phyloP scores from a whole-genome alignment of 176 grass and related monocot species.

The Themeda triandra region DNA sequence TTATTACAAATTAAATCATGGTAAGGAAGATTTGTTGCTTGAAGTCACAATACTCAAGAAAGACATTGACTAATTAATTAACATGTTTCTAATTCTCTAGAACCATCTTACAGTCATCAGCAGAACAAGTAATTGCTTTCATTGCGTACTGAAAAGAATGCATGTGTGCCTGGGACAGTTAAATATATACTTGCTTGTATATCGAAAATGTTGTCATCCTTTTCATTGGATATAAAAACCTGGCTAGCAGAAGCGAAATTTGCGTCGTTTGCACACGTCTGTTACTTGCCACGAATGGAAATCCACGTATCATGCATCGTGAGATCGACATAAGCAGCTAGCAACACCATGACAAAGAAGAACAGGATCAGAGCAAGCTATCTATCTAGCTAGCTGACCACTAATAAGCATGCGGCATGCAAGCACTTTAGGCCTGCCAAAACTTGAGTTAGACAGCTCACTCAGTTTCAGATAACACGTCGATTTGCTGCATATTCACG shows the following conservation, averaged over 20 bases:
- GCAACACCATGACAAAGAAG: background rate
- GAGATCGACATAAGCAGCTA: background rate
- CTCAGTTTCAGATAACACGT: background rate
- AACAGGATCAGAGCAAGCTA: background rate
- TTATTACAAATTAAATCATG: background rate
- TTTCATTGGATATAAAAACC: background rate
- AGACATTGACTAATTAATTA: background rate
- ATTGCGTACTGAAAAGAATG: background rate
- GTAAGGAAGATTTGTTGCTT: background rate
- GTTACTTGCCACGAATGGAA: slow-evolving; percentile 4
- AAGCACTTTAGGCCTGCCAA: background rate
- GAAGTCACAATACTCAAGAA: background rate
- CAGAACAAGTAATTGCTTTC: background rate
- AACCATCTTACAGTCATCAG: slow-evolving; percentile 19
- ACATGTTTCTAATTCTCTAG: background rate
- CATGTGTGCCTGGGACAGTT: background rate
- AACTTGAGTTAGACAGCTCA: background rate
- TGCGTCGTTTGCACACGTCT: background rate
- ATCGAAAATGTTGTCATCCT: background rate
- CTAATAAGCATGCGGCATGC: background rate
- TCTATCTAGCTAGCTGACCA: background rate
- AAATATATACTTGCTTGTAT: background rate
- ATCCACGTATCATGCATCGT: slow-evolving; percentile 13
- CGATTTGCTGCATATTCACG: slow-evolving; percentile 24
- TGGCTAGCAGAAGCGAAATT: background rate